A percentile compares a stretch with the other conserved stretches of the same genome.
Evolutionary conservation across 768 basidiomycete species (phyloP).

Genomic region (Coprinopsis sp.): DNA sequence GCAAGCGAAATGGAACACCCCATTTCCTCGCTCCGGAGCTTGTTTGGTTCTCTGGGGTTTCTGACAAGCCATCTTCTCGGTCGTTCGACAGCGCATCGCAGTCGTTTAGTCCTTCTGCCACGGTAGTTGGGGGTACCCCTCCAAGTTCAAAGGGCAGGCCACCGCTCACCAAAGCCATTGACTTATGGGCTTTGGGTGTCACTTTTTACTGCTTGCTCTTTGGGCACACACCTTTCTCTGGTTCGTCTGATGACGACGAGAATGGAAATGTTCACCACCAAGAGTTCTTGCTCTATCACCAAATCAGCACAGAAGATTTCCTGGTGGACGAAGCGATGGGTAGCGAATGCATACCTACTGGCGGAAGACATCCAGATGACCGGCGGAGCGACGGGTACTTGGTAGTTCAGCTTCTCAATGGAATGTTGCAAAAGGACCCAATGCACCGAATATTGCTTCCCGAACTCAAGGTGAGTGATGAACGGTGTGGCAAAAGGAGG

Average conservation of each 20-base stretch:
- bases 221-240: constrained; percentile 39
- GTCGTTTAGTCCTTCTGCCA: constrained; percentile 12
- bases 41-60: constrained; percentile 34
- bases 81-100: constrained; percentile 20
- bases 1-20: constrained; percentile 37
- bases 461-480: constrained; percentile 29
- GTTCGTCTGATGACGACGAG: constrained; percentile 28
- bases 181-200: constrained; percentile 43
- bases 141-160: constrained; percentile 25
- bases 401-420: constrained; percentile 32
- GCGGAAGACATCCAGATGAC: constrained; percentile 30
- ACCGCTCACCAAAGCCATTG: constrained; percentile 42
- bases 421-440: constrained; percentile 39
- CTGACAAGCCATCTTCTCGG: constrained; percentile 14
- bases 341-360: constrained; percentile 29
- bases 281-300: constrained; percentile 36
- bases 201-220: constrained; percentile 46
- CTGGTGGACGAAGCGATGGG: constrained; percentile 34
- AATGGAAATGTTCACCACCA: constrained; percentile 32
- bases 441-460: constrained; percentile 24
- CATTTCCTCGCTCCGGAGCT: constrained; percentile 43
- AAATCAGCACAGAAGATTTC: constrained; percentile 41
- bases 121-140: constrained; percentile 12
- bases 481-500: background rate
- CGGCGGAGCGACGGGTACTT: constrained; percentile 23